phyloP scores from a whole-genome alignment of 805 yeast genomes.

The Spathaspora arborariae region DNA sequence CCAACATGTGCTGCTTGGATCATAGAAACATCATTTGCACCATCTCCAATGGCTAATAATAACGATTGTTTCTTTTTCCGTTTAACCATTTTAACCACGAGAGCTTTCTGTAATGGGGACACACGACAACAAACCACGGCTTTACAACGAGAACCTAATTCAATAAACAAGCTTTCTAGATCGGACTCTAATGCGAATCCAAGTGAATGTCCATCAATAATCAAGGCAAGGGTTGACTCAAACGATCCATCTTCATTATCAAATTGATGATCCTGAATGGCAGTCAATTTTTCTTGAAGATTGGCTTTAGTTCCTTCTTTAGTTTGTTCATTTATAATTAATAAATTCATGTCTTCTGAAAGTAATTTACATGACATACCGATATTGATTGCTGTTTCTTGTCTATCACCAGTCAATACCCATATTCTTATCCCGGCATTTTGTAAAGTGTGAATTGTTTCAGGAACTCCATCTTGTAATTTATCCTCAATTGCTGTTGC shows the following conservation, averaged over 20 bases:
- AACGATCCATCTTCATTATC: constrained; percentile 57
- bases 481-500: constrained; percentile 99
- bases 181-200: constrained; percentile 81
- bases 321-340: constrained; percentile 83
- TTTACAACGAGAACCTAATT: constrained; percentile 80
- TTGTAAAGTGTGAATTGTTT: constrained; percentile 90
- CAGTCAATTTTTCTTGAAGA: constrained; percentile 68
- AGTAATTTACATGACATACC: constrained; percentile 96
- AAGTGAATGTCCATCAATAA: constrained; percentile 92
- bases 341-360: constrained; percentile 92
- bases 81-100: constrained; percentile 93
- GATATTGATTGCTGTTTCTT: constrained; percentile 96
- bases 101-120: constrained; percentile 93
- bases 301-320: constrained; percentile 75
- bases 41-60: constrained; percentile 93
- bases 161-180: constrained; percentile 72
- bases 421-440: constrained; percentile 96
- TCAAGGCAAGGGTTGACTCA: constrained; percentile 73
- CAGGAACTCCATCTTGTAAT: constrained; percentile 97
- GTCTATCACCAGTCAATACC: constrained; percentile 98
- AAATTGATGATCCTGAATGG: constrained; percentile 63
- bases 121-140: constrained; percentile 98
- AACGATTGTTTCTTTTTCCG: constrained; percentile 66
- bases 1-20: constrained; percentile 99
- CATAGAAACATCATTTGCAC: constrained; percentile 99